These are phyloP conservation scores for Phytophthora meadii DNA, from an alignment of 352 stramenopile genomes.

Conservation along the genomic window DNA sequence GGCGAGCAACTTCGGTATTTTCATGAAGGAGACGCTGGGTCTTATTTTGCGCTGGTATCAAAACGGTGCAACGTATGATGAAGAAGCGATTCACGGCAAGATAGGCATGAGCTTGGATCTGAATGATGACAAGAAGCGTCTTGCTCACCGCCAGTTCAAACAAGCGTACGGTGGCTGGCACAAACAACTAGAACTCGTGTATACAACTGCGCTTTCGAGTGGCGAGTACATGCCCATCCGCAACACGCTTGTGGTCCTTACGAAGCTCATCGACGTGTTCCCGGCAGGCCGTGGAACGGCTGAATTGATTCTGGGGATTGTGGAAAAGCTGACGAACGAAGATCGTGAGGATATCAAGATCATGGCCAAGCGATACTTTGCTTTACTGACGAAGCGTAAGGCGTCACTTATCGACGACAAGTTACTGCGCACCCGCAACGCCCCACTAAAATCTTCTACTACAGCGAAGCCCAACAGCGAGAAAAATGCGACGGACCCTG, in stretches of 20 bases:
- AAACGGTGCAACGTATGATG: constrained; percentile 78
- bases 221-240: constrained; percentile 87
- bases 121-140: constrained; percentile 58
- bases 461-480: constrained; percentile 14
- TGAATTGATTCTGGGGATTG: constrained; percentile 66
- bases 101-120: constrained; percentile 81
- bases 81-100: constrained; percentile 75
- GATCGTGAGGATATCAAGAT: constrained; percentile 91
- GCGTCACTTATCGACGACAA: constrained; percentile 71
- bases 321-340: constrained; percentile 79
- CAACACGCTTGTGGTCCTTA: constrained; percentile 88
- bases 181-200: constrained; percentile 70
- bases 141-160: constrained; percentile 82
- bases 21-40: constrained; percentile 80
- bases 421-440: constrained; percentile 41
- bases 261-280: constrained; percentile 90
- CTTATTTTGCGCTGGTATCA: constrained; percentile 84
- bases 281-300: constrained; percentile 64
- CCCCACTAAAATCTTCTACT: constrained; percentile 20
- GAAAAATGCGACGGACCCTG: constrained; percentile 28
- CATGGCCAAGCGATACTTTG: constrained; percentile 89
- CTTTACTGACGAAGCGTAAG: constrained; percentile 83
- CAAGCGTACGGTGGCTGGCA: constrained; percentile 80
- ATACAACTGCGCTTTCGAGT: constrained; percentile 62
- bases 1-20: constrained; percentile 88